These are phyloP conservation scores for Aechmea fasciata DNA, from an alignment of 176 grass and related monocot genomes.

Conservation along the genomic window DNA sequence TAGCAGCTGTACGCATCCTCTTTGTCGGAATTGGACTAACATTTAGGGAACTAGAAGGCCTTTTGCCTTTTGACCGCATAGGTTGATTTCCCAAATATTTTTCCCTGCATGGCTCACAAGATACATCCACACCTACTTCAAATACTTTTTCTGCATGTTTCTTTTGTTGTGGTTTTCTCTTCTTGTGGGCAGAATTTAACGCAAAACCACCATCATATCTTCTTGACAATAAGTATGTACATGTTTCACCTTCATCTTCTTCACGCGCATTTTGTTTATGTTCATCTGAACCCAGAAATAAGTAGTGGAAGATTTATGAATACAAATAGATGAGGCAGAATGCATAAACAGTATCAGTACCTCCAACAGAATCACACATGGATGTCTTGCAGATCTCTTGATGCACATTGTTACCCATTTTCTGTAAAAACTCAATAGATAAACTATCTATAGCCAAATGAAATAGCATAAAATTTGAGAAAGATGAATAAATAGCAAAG, in stretches of 20 bases:
- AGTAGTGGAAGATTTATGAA: not conserved
- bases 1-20: conserved; percentile 54
- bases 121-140: conserved; percentile 37
- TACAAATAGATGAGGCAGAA: not conserved
- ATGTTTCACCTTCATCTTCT: conserved; percentile 68
- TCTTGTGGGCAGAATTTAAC: conserved; percentile 49
- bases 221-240: conserved; percentile 31
- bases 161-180: conserved; percentile 55
- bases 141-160: conserved; percentile 35
- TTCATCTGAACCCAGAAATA: conserved; percentile 35
- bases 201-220: conserved; percentile 50
- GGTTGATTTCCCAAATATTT: conserved; percentile 12
- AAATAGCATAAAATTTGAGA: conserved; percentile 16
- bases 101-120: conserved; percentile 30
- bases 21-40: conserved; percentile 64
- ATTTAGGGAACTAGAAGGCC: conserved; percentile 32
- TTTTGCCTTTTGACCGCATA: conserved; percentile 51
- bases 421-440: conserved; percentile 39
- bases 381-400: conserved; percentile 76
- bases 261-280: conserved; percentile 56
- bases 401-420: conserved; percentile 36
- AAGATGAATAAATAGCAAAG: no score
- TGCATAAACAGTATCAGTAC: conserved; percentile 26
- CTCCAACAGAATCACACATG: conserved; percentile 51
- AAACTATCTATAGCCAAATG: conserved; percentile 18